Conservation (phyloP, 2,329 filamentous ascomycete genomes). For the Fusarium palustre region DNA sequence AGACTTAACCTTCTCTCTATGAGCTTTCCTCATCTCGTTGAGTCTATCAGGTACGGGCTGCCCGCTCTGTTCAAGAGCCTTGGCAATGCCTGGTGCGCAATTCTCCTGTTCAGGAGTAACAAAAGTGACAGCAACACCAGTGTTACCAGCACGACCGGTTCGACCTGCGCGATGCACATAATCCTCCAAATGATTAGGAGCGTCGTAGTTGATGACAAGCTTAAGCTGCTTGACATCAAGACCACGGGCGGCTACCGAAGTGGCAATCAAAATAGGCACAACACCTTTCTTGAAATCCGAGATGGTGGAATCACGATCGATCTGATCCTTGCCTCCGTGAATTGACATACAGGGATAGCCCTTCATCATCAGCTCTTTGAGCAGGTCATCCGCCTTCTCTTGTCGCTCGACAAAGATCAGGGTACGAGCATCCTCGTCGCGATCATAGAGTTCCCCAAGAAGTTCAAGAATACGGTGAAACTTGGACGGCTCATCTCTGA, state of each 20-base stretch:
- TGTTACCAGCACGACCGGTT: conserved; percentile 94
- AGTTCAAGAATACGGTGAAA: conserved; percentile 87
- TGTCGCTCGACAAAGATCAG: conserved; percentile 94
- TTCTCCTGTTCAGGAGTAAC: conserved; percentile 92
- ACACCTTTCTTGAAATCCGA: conserved; percentile 93
- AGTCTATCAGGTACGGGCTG: conserved; percentile 81
- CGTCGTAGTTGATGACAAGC: conserved; percentile 95
- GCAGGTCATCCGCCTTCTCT: conserved; percentile 84
- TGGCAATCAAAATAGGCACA: conserved; percentile 90
- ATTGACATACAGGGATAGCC: conserved; percentile 94
- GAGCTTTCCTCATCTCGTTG: conserved; percentile 75
- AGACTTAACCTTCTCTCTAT: conserved; percentile 89
- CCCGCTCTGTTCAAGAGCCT: conserved; percentile 91
- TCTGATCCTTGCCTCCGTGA: conserved; percentile 92
- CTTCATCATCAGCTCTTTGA: conserved; percentile 83
- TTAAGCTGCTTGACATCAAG: conserved; percentile 97
- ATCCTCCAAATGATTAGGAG: conserved; percentile 93
- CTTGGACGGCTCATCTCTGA: conserved; percentile 84
- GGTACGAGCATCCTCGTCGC: conserved; percentile 89
- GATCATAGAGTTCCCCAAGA: conserved; percentile 85
- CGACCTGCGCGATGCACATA: conserved; percentile 95
- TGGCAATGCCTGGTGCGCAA: conserved; percentile 87
- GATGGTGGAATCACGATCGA: conserved; percentile 92
- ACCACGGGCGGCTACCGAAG: conserved; percentile 93
- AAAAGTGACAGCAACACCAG: conserved; percentile 93